phyloP scores from a whole-genome alignment of 176 grass and related monocot genomes.

The Pontederia paniculata region DNA sequence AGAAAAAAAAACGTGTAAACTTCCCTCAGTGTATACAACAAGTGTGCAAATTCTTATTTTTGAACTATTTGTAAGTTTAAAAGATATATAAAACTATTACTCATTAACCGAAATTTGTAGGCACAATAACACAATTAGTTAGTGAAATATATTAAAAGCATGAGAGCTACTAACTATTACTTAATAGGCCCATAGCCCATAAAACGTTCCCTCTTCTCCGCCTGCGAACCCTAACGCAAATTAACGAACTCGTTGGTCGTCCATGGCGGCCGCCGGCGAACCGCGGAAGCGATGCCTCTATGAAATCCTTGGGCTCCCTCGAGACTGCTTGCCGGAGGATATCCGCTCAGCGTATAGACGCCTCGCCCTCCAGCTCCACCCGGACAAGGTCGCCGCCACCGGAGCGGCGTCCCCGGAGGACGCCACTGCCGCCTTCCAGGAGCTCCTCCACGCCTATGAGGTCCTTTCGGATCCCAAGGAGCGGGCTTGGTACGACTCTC shows the following conservation, averaged over 20 bases:
- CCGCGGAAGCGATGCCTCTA: conserved; percentile 73
- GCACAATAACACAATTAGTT: too few relatives aligned
- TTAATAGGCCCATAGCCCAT: too few relatives aligned
- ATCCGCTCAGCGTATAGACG: conserved; percentile 72
- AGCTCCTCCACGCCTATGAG: conserved; percentile 76
- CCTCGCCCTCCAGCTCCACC: conserved; percentile 82
- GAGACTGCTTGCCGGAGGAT: conserved; percentile 50
- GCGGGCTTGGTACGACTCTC: conserved; percentile 86
- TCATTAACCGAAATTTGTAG: too few relatives aligned
- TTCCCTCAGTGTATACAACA: too few relatives aligned
- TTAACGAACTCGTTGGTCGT: neutral
- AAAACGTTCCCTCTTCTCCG: too few relatives aligned
- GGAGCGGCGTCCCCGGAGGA: conserved; percentile 7
- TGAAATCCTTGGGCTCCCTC: conserved; percentile 61
- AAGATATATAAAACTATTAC: too few relatives aligned
- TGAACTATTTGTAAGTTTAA: too few relatives aligned
- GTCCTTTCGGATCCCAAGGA: conserved; percentile 85
- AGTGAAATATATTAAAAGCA: too few relatives aligned
- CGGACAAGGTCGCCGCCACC: conserved; percentile 60
- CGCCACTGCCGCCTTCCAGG: conserved; percentile 90
- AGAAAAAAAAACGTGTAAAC: too few relatives aligned
- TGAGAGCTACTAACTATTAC: too few relatives aligned
- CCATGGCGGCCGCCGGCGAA: conserved; percentile 23
- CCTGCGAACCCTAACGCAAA: too few relatives aligned
- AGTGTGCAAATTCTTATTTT: too few relatives aligned